Evolutionary conservation across 2,329 filamentous ascomycete genomes (phyloP).

Genomic region (Diaporthe ampelina): DNA sequence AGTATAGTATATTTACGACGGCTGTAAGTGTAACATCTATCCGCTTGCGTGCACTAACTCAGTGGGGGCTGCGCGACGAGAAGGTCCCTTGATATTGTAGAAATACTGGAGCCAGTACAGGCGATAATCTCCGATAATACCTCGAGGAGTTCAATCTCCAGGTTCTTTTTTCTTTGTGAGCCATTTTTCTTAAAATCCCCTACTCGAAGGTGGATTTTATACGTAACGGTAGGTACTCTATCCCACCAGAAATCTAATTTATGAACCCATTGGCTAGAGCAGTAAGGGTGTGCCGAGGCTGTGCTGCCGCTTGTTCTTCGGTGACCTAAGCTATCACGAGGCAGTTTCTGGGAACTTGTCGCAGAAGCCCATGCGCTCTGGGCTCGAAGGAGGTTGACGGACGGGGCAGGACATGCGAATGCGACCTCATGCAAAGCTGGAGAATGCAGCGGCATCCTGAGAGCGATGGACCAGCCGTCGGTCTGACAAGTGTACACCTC

Average conservation of each 20-base stretch:
- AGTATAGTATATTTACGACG: not conserved
- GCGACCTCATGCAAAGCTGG: too few species aligned
- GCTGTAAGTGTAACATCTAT: constrained; percentile 17
- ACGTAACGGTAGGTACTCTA: not conserved
- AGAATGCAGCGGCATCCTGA: not conserved
- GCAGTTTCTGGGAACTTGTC: not conserved
- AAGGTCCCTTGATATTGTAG: constrained; percentile 10
- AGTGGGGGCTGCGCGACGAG: constrained; percentile 7
- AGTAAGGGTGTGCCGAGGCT: too few species aligned
- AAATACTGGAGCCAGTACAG: not conserved
- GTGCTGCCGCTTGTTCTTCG: not conserved
- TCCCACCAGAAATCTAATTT: too few species aligned
- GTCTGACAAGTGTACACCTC: not conserved
- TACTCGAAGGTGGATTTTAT: not conserved
- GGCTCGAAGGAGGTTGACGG: not conserved
- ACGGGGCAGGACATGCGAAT: not conserved
- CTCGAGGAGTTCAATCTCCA: not conserved
- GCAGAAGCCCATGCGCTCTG: too few species aligned
- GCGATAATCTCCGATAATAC: constrained; percentile 16
- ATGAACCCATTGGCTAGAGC: not conserved
- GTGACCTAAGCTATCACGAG: not conserved
- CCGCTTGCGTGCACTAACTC: constrained; percentile 19
- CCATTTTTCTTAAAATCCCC: constrained; percentile 1
- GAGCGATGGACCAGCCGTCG: not conserved
- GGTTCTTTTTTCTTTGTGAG: not conserved